phyloP scores from a whole-genome alignment of 768 basidiomycete genomes.

The Pluteus cervinus region DNA sequence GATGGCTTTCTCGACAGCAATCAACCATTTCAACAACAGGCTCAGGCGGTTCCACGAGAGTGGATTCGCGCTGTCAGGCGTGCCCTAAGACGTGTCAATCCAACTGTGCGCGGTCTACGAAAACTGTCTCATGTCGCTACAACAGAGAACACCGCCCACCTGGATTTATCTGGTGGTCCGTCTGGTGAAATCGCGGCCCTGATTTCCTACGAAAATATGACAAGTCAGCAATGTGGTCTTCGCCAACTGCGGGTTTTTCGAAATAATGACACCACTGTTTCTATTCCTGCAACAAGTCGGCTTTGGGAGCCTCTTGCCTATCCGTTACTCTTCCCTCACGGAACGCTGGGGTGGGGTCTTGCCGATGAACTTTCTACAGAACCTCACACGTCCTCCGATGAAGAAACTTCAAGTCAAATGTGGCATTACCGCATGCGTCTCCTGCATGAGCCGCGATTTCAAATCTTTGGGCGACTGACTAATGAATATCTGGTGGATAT shows the following conservation, averaged over 20 bases:
- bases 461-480: conserved; percentile 24
- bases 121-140: conserved; percentile 2
- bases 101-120: conserved; percentile 8
- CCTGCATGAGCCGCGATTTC: conserved; percentile 23
- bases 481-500: conserved; percentile 33
- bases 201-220: conserved; percentile 14
- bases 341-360: conserved; percentile 27
- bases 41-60: conserved; percentile 5
- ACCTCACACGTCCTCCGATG: background rate
- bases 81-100: conserved; percentile 11
- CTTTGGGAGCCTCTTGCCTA: conserved; percentile 32
- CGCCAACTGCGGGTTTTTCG: conserved; percentile 12
- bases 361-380: background rate
- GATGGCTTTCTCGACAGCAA: conserved; percentile 16
- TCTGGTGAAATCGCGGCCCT: conserved; percentile 19
- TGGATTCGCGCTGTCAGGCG: conserved; percentile 10
- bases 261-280: conserved; percentile 1
- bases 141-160: conserved; percentile 9
- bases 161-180: conserved; percentile 15
- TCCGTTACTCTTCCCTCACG: conserved; percentile 31
- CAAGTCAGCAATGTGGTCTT: conserved; percentile 8
- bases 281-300: conserved; percentile 20
- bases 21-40: conserved; percentile 1
- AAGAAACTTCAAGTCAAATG: conserved; percentile 20
- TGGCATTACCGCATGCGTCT: conserved; percentile 25